Evolutionary conservation across 495 filamentous ascomycete genomes (phyloP).

Genomic region (Xylaria flabelliformis): DNA sequence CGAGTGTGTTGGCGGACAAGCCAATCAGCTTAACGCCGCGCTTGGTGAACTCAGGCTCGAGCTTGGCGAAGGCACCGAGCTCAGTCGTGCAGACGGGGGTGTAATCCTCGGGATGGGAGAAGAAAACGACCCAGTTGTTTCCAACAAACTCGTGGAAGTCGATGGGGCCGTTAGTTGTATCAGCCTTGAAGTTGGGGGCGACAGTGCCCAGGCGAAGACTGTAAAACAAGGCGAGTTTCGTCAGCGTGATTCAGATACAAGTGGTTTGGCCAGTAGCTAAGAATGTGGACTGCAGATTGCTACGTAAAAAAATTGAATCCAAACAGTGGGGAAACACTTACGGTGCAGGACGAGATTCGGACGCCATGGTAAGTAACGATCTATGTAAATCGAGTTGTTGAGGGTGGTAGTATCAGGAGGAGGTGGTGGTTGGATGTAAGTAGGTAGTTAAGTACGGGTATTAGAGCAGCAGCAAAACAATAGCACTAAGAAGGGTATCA

Average conservation of each 20-base stretch:
- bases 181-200: conserved; percentile 93
- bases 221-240: conserved; percentile 13
- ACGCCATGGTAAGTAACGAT: conserved; percentile 32
- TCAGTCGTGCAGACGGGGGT: conserved; percentile 98
- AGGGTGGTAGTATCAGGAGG: neutral
- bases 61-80: conserved; percentile 95
- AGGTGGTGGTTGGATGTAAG: neutral
- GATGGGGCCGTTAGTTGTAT: conserved; percentile 89
- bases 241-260: neutral
- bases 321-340: conserved; percentile 23
- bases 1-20: conserved; percentile 81
- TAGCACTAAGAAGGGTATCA: conserved; percentile 21
- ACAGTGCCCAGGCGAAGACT: conserved; percentile 87
- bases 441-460: conserved; percentile 4
- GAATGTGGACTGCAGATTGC: neutral
- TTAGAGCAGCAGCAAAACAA: conserved; percentile 27
- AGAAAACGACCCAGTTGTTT: conserved; percentile 92
- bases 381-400: conserved; percentile 1
- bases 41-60: conserved; percentile 94
- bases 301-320: neutral
- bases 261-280: neutral
- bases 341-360: conserved; percentile 36
- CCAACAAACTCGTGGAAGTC: conserved; percentile 98
- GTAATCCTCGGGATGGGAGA: conserved; percentile 96
- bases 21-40: conserved; percentile 96